These are phyloP conservation scores for Trichophyton benhamiae DNA, from an alignment of 2,329 filamentous ascomycete species.

Conservation along the genomic window DNA sequence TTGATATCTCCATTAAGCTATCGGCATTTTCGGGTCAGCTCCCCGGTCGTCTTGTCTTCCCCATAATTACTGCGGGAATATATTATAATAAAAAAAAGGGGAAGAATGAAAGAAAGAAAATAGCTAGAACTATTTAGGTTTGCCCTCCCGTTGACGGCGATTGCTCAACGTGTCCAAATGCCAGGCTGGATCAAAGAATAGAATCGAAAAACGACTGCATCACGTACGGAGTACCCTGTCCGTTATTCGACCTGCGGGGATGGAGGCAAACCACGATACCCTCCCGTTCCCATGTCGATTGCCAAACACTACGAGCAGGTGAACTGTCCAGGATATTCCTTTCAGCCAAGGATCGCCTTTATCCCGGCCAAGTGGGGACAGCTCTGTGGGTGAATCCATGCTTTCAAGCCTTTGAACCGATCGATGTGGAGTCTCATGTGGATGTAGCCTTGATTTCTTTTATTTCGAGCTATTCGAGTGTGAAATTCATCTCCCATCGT, in stretches of 20 bases:
- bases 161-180: neutral
- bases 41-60: neutral
- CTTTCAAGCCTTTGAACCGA: slow-evolving; percentile 6
- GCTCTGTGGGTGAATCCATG: slow-evolving; percentile 7
- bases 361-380: slow-evolving; percentile 8
- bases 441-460: neutral
- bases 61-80: neutral
- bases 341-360: slow-evolving; percentile 8
- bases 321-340: neutral
- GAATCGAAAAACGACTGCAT: neutral
- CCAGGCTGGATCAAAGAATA: neutral
- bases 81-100: too few relatives aligned
- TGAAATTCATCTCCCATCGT: neutral
- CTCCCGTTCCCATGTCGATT: neutral
- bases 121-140: neutral
- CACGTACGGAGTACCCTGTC: neutral
- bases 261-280: neutral
- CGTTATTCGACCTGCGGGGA: neutral
- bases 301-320: neutral
- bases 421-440: neutral
- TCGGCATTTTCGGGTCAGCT: neutral
- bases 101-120: neutral
- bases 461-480: neutral
- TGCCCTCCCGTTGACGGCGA: neutral
- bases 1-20: neutral